These are phyloP conservation scores for Hypoxylon rubiginosum DNA, from an alignment of 2,329 filamentous ascomycete species.

Conservation along the genomic window DNA sequence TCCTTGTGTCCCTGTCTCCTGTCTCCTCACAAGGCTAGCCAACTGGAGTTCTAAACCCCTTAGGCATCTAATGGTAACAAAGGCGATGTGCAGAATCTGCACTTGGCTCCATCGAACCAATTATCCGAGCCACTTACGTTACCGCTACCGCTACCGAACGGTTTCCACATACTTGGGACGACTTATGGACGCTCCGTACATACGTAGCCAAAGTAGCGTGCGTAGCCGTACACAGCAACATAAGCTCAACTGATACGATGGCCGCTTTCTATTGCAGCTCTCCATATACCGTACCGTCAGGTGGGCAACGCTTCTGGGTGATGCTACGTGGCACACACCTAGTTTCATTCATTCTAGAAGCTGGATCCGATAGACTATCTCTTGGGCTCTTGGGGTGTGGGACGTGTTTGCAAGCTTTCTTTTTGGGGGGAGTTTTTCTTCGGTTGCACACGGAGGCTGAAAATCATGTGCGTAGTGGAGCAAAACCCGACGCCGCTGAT, in stretches of 20 bases:
- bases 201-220: background rate
- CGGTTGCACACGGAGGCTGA: conserved; percentile 50
- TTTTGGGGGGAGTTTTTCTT: conserved; percentile 15
- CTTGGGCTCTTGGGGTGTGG: conserved; percentile 27
- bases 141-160: conserved; percentile 5
- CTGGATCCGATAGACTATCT: conserved; percentile 15
- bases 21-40: conserved; percentile 11
- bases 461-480: conserved; percentile 48
- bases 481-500: conserved; percentile 26
- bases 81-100: conserved; percentile 31
- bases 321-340: conserved; percentile 19
- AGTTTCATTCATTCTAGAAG: conserved; percentile 31
- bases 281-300: conserved; percentile 34
- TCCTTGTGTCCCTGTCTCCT: no score
- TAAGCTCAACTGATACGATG: background rate
- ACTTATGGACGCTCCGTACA: conserved; percentile 16
- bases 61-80: conserved; percentile 18
- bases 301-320: conserved; percentile 32
- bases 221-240: background rate
- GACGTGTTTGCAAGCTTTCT: conserved; percentile 2
- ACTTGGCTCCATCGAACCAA: conserved; percentile 27
- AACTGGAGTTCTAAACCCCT: background rate
- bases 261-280: conserved; percentile 1
- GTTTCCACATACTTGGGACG: conserved; percentile 33
- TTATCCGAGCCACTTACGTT: conserved; percentile 22